These are phyloP conservation scores for Paramecium biaurelia DNA, from an alignment of 73 alveolate species.

Conservation along the genomic window DNA sequence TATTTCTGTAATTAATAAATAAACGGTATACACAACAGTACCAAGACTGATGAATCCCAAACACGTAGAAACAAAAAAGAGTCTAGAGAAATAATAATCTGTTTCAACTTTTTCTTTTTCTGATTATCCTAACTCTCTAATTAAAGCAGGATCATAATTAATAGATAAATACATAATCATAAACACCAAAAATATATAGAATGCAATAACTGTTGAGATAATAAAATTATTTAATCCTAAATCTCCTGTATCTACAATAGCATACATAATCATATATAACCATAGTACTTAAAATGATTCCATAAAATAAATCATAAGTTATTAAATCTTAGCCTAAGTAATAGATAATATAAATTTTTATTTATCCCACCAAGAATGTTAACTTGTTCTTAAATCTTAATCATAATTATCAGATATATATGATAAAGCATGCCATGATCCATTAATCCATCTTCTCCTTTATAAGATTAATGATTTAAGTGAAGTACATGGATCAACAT, in stretches of 20 bases:
- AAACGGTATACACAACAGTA: conserved; percentile 12
- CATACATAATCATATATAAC: conserved; percentile 13
- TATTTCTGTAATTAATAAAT: neutral
- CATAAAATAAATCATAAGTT: neutral
- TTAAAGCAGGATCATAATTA: neutral
- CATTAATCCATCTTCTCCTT: conserved; percentile 78
- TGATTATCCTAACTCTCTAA: neutral
- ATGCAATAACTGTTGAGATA: neutral
- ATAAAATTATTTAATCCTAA: neutral
- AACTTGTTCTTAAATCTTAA: neutral
- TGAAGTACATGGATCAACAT: conserved; percentile 70
- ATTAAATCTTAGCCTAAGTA: neutral
- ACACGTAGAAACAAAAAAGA: conserved; percentile 37
- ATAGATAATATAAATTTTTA: neutral
- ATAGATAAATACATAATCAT: neutral
- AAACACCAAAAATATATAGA: neutral
- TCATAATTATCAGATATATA: conserved; percentile 37
- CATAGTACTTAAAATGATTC: conserved; percentile 1
- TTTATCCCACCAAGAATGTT: conserved; percentile 43
- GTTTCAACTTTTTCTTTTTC: neutral
- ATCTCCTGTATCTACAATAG: neutral
- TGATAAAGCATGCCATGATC: conserved; percentile 69
- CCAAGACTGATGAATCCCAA: conserved; percentile 56
- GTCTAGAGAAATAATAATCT: neutral
- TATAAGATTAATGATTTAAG: conserved; percentile 51